Evolutionary conservation across 2,329 filamentous ascomycete species (phyloP).

Genomic region (Dactylellina sp.): DNA sequence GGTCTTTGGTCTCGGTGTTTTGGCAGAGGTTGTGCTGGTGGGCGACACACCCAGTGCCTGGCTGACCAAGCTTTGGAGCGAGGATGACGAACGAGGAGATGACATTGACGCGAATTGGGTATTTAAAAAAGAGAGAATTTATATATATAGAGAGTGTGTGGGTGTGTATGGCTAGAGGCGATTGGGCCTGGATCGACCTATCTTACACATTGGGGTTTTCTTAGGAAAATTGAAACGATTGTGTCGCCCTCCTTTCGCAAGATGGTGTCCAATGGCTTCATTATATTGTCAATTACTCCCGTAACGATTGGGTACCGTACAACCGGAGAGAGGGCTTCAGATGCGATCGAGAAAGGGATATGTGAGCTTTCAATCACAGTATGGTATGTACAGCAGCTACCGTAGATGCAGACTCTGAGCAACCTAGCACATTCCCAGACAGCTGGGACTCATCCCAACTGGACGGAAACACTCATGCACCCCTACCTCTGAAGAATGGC

Average conservation of each 20-base stretch:
- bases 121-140: too few relatives aligned
- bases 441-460: slow-evolving; percentile 34
- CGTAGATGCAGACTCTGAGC: slow-evolving; percentile 26
- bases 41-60: slow-evolving; percentile 31
- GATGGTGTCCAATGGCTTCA: slow-evolving; percentile 35
- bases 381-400: slow-evolving; percentile 32
- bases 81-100: slow-evolving; percentile 36
- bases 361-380: not conserved
- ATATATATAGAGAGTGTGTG: too few relatives aligned
- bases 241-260: slow-evolving; percentile 3
- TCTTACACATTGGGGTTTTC: too few relatives aligned
- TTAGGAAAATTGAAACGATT: not conserved
- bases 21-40: slow-evolving; percentile 24
- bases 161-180: too few relatives aligned
- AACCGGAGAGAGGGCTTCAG: slow-evolving; percentile 1
- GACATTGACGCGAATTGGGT: slow-evolving; percentile 13
- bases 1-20: slow-evolving; percentile 28
- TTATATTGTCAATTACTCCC: slow-evolving; percentile 34
- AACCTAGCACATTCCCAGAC: slow-evolving; percentile 30
- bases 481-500: slow-evolving; percentile 9
- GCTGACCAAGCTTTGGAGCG: slow-evolving; percentile 37
- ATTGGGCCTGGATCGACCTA: too few relatives aligned
- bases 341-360: slow-evolving; percentile 41
- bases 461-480: slow-evolving; percentile 19
- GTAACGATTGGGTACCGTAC: slow-evolving; percentile 27